phyloP scores from a whole-genome alignment of 2,329 filamentous ascomycete genomes.

The Triangularia setosa region DNA sequence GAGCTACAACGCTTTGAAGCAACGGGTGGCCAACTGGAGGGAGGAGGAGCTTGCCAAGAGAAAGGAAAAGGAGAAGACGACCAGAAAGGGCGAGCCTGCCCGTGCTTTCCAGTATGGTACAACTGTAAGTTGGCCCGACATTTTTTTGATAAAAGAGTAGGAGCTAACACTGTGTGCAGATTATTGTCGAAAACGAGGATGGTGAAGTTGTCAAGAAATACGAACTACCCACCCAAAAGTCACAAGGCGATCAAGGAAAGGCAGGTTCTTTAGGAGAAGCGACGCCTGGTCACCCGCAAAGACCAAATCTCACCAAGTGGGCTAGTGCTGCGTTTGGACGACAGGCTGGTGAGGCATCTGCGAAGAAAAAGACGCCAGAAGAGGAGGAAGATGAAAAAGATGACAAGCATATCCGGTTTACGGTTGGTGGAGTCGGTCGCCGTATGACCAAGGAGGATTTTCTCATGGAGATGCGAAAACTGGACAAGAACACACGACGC shows the following conservation, averaged over 20 bases:
- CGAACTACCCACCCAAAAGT: constrained; percentile 60
- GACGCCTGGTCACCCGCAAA: constrained; percentile 31
- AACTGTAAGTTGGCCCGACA: constrained; percentile 47
- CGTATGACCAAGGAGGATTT: constrained; percentile 81
- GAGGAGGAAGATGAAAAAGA: constrained; percentile 54
- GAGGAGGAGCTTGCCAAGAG: constrained; percentile 60
- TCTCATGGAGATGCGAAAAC: constrained; percentile 66
- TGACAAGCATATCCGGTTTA: constrained; percentile 71
- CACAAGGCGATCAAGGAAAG: constrained; percentile 37
- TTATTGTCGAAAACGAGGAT: constrained; percentile 83
- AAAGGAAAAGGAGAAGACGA: constrained; percentile 54
- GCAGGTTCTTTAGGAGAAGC: constrained; percentile 44
- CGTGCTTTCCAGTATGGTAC: constrained; percentile 82
- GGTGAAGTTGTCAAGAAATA: constrained; percentile 85
- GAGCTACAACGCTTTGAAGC: constrained; percentile 46
- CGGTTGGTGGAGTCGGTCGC: constrained; percentile 65
- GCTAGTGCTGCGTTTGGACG: constrained; percentile 31
- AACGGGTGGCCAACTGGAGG: constrained; percentile 48
- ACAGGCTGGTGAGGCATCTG: constrained; percentile 28
- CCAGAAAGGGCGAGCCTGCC: constrained; percentile 65
- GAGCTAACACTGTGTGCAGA: constrained; percentile 38
- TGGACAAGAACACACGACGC: constrained; percentile 62
- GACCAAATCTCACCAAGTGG: constrained; percentile 47
- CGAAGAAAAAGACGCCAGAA: constrained; percentile 39
- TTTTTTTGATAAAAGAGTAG: not conserved